Percentiles rank a stretch among this genome's conserved stretches.
phyloP scores from a whole-genome alignment of 176 grass and related monocot genomes.

The Avena insularis region DNA sequence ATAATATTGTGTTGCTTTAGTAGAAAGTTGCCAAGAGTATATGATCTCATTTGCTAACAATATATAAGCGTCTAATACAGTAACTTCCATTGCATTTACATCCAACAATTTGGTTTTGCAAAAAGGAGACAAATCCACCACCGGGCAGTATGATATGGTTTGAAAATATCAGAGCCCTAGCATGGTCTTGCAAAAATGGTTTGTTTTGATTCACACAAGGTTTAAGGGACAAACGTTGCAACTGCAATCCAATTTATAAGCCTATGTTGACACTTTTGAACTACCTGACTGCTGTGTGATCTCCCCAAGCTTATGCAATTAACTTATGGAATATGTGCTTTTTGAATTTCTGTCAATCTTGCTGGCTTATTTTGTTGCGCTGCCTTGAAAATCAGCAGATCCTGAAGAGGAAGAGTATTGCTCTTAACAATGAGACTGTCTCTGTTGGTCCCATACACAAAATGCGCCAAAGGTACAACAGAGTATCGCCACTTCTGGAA shows the following conservation, averaged over 20 bases:
- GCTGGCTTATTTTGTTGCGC: conserved; percentile 12
- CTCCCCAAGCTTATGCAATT: not conserved
- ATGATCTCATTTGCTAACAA: not conserved
- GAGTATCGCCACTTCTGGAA: conserved; percentile 46
- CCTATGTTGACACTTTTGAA: conserved; percentile 24
- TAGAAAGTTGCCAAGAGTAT: not conserved
- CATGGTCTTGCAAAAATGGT: not conserved
- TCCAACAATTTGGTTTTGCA: not conserved
- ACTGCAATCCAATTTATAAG: not conserved
- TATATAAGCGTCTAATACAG: not conserved
- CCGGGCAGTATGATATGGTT: not conserved
- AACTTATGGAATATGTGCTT: not conserved
- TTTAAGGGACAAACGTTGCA: conserved; percentile 7
- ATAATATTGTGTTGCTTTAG: conserved; percentile 12
- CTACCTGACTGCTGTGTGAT: not conserved
- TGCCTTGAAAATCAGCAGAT: conserved; percentile 37
- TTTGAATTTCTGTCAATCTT: conserved; percentile 9
- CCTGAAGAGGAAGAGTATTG: conserved; percentile 54
- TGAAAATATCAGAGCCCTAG: not conserved
- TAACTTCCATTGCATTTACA: conserved; percentile 26
- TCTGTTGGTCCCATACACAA: conserved; percentile 44
- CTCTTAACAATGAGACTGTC: conserved; percentile 42
- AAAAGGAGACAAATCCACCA: not conserved
- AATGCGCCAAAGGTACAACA: conserved; percentile 48
- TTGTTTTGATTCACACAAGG: not conserved